Base-by-base conservation (phyloP, 192 early-diverging fungal species). In the Funneliformis mosseae region DNA sequence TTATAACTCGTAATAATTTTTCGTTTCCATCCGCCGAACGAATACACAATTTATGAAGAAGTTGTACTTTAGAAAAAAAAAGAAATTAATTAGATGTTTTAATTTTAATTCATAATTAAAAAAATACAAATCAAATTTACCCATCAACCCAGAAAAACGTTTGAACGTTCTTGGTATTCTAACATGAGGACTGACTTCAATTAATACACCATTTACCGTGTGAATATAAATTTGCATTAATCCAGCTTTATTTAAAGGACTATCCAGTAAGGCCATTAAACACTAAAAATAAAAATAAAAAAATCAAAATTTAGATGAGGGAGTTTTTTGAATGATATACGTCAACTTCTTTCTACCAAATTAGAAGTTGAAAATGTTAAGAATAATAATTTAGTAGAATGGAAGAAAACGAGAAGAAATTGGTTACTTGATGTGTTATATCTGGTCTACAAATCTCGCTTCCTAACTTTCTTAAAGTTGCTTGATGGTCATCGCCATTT, bases 131-230 rank as follows among this genome's bases (percentile, higher is more conserved):
- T 67, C 18, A 25, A 6, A 78, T 86, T 75, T 87, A 94, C 94
- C 93, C 97, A 99, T 98, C 71, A 99, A 85, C 23, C 97, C 98
- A 77, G 95, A 94, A 86, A 99, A 99, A 76, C 98, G 92, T 89
- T 99, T 99, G 81, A 97, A 99, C 10, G 98, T 99, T 84, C 98
- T 91, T n/a, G 98, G 98, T 83, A 99, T 99, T 80, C 98, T 92
- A 70, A 98, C 94, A 76, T 97, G 95, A 55, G 98, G 98, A 83
- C 96, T 97, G 55, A 99, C 95, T 90, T 99, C 98, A 75, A 99
- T 98, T 42, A 99, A 88, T 21, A 98, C 97, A 76, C 96, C 95
- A 84, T 92, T 95, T 71, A 90, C 89, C 5, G 98, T 99, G 79
- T 97, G 96, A 61, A 99, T 96, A 84, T 96, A 99, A 61, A 99